Percentiles rank a stretch among this genome's conserved stretches.
phyloP scores from a whole-genome alignment of 2,329 filamentous ascomycete species.

The Botryotinia globosa region DNA sequence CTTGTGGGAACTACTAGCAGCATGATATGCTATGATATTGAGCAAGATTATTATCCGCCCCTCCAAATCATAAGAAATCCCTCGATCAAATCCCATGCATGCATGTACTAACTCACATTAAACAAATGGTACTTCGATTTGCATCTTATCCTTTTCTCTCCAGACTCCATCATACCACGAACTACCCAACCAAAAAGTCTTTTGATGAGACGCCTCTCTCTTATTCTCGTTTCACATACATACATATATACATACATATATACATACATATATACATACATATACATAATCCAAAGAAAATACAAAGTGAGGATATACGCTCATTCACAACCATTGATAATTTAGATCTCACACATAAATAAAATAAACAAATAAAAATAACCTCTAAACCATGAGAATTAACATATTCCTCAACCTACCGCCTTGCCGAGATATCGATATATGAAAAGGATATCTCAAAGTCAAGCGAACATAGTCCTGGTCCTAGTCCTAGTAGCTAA shows the following conservation, averaged over 20 bases:
- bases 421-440: not conserved
- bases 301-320: not conserved
- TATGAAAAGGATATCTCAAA: not conserved
- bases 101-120: not conserved
- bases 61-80: not conserved
- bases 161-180: too few relatives aligned
- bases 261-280: accelerated
- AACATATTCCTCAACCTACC: not conserved
- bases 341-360: not conserved
- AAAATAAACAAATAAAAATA: not conserved
- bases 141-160: too few relatives aligned
- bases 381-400: not conserved
- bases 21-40: too few relatives aligned
- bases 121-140: too few relatives aligned
- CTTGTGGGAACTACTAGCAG: not conserved
- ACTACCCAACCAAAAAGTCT: too few relatives aligned
- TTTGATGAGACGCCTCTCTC: not conserved
- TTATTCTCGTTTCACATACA: not conserved
- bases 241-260: accelerated
- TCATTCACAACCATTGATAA: not conserved
- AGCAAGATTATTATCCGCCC: not conserved
- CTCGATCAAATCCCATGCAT: not conserved
- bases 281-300: accelerated
- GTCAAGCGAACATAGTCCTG: not conserved
- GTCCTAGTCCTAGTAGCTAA: not conserved